Conservation (phyloP, 192 early-diverging fungal genomes). For the Coemansia sp. region DNA sequence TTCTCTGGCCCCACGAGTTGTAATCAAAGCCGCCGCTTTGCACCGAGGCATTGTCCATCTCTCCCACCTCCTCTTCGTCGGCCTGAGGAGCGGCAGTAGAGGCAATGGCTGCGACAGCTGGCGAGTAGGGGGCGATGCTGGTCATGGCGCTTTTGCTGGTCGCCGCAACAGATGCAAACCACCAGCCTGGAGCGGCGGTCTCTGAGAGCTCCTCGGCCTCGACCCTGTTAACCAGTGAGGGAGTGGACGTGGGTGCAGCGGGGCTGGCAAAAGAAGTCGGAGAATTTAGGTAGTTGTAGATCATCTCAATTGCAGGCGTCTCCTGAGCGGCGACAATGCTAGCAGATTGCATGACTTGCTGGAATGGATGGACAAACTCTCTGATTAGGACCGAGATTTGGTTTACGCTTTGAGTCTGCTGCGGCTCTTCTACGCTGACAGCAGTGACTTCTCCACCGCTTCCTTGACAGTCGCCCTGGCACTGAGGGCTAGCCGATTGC, state of each 20-base stretch:
- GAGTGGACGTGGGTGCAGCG: background rate
- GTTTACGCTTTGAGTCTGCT: background rate
- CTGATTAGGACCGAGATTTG: background rate
- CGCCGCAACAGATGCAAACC: background rate
- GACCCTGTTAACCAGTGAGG: slow-evolving; percentile 12
- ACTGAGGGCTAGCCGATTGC: slow-evolving; percentile 16
- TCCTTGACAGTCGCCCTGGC: slow-evolving; percentile 37
- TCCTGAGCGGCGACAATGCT: slow-evolving; percentile 1
- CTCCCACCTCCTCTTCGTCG: background rate
- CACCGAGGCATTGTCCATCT: background rate
- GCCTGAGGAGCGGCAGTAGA: background rate
- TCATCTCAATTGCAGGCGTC: slow-evolving; percentile 41
- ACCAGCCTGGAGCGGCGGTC: background rate
- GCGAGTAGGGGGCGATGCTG: background rate
- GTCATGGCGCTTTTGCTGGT: background rate
- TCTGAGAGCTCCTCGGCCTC: background rate
- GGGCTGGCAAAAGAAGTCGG: background rate
- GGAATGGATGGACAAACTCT: slow-evolving; percentile 7
- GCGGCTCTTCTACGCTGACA: background rate
- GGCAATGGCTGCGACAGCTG: background rate
- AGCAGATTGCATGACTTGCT: background rate
- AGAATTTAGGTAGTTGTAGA: slow-evolving; percentile 41
- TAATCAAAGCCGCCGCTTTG: slow-evolving; percentile 27
- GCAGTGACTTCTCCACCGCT: background rate
- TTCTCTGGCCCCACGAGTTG: slow-evolving; percentile 37